Evolutionary conservation across 768 basidiomycete genomes (phyloP), one percentile per base, ranked within the genome.

Genomic region (Hygrocybe punicea): DNA sequence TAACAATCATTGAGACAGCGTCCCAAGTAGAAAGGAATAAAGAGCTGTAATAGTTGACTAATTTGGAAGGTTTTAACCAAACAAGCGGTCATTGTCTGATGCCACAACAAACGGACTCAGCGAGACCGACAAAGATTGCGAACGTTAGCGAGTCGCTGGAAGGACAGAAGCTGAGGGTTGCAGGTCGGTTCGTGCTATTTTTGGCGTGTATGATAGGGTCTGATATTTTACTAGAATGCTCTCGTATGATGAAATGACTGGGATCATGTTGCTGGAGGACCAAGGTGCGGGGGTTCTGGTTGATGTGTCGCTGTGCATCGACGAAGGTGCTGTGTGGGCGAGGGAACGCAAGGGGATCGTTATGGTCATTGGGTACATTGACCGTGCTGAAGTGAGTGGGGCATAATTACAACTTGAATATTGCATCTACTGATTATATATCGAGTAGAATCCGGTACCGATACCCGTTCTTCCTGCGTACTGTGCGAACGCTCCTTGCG

Each of bases 311-410:
- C 73, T 84, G 11, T 83, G 82, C 56, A 58, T 87, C 36, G 76
- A 78, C 63, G 61, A 69, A 1, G 63, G 65, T 60, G 69, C 73
- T 24, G 54, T 59, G 33, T 88, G 87, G 86, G 73, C 79, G 23
- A 70, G 75, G 40, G 84, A 88, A 61, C 75, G 72, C 21, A 74
- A 83, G 59, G 68, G 73, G 59, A 74, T 74, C 36, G 70, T 86
- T 36, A 80, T 81, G 71, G 78, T 77, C 19, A 68, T 87, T 40
- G 86, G 86, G 36, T 76, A 84, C 65, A 68, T 88, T 51, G 87
- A 88, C 63, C 66, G 63, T 33, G 65, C 70, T 58, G 63, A 71
- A 60, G 83, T 84, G 65, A 57, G 76, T 73, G 53, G 40, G 33
- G 45, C 17, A 48, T 40, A 16, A 16, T 46, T 35, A 6, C n/a